Conservation (phyloP, 148 eudicot species). For the Simmondsia chinensis region DNA sequence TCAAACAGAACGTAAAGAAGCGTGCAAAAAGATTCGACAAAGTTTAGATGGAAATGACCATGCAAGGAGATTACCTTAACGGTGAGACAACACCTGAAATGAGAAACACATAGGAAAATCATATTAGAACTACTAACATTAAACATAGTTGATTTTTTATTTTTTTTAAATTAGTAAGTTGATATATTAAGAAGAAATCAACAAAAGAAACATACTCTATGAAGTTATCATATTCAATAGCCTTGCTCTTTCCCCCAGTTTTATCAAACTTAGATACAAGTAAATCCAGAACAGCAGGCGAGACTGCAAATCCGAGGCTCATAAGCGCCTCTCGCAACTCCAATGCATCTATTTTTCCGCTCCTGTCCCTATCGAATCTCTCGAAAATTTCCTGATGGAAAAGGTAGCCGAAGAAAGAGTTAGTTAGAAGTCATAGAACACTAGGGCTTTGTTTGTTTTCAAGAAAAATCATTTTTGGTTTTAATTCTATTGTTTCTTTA, state of each 20-base stretch:
- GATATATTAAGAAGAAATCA: background rate
- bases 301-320: conserved; percentile 79
- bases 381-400: conserved; percentile 63
- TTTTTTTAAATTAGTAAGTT: background rate
- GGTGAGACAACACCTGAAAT: conserved; percentile 77
- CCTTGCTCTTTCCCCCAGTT: conserved; percentile 64
- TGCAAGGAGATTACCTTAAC: conserved; percentile 48
- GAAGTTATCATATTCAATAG: conserved; percentile 95
- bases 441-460: too few relatives aligned
- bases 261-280: conserved; percentile 84
- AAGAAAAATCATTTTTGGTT: too few relatives aligned
- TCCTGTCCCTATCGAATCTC: conserved; percentile 80
- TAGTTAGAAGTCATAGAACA: too few relatives aligned
- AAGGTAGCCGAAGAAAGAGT: background rate
- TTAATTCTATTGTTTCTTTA: too few relatives aligned
- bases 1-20: too few relatives aligned
- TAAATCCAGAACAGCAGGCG: conserved; percentile 67
- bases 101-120: background rate
- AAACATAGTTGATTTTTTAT: too few relatives aligned
- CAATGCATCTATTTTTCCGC: conserved; percentile 68
- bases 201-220: conserved; percentile 59
- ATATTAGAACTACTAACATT: conserved; percentile 7
- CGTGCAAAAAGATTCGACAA: too few relatives aligned
- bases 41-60: background rate
- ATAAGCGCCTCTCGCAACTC: conserved; percentile 83